Base-by-base conservation (phyloP, 2,329 filamentous ascomycete species). In the Fusarium hainanense region DNA sequence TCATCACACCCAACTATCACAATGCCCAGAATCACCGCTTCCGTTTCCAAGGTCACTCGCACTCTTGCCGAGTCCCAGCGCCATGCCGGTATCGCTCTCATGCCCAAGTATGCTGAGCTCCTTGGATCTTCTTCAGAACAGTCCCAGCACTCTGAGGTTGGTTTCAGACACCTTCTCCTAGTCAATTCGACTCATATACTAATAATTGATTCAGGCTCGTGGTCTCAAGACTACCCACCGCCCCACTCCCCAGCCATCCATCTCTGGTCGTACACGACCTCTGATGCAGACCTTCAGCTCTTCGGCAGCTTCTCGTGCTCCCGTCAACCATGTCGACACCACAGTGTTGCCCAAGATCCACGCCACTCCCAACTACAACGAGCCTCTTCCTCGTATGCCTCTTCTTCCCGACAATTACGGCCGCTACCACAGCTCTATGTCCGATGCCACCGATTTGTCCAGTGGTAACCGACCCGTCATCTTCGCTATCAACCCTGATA, bases 251-350 rank as follows among this genome's bases (percentile, higher is more conserved):
- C 81, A 81, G 58, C 81, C 82, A 66, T 79, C 83, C 64, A 77
- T 82, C 72, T 70, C 80, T 76, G 78, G 80, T 75, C 83, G 83
- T 69, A 79, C 80, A 62, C 80, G 85, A 74, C 88, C 87, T 42
- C 79, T 90, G 58, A 90, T 90, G 88, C 88, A 90, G 80, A 87
- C 85, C 75, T 90, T 90, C 81, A 81, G 82, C 73, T 83, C 84
- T 23, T 82, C 84, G 20, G 77, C 84, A 9, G 77, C 84, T 18
- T 79, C 82, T 5, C 77, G 82, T 16, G 72, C 78, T 13, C 74
- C 80, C 28, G 70, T 76, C 43, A 75, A 74, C 47, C 80, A 83
- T 62, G 82, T 89, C 62, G 86, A 90, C 79, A 82, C 81, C 75
- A 81, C 84, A 65, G 77, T 88, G 64, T 82, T 90, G 58, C 88